phyloP scores from a whole-genome alignment of 495 filamentous ascomycete species.

The Sphaerosporella brunnea region DNA sequence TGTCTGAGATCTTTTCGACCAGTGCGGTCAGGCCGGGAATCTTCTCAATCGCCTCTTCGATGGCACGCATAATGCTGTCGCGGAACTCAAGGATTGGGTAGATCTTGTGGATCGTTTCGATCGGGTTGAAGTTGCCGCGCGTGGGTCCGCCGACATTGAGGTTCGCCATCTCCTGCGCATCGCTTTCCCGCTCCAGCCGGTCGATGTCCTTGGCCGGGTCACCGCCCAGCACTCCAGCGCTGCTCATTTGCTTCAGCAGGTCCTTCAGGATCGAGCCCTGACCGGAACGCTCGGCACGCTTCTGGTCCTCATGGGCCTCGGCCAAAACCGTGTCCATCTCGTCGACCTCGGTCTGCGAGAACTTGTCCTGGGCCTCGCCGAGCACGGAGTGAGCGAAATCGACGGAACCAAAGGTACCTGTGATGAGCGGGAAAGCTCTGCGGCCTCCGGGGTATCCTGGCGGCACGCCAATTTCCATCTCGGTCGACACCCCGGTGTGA shows the following conservation, averaged over 20 bases:
- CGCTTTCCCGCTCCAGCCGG: conserved; percentile 53
- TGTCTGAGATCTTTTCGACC: conserved; percentile 81
- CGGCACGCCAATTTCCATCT: conserved; percentile 32
- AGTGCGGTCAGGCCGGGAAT: conserved; percentile 75
- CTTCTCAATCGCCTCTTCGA: conserved; percentile 71
- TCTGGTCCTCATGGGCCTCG: conserved; percentile 36
- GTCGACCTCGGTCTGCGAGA: conserved; percentile 87
- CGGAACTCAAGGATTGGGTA: conserved; percentile 90
- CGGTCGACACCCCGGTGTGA: conserved; percentile 56
- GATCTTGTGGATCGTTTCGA: conserved; percentile 70
- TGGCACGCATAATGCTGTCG: conserved; percentile 72
- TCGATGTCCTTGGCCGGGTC: conserved; percentile 59
- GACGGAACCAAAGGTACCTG: conserved; percentile 67
- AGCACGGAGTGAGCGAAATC: conserved; percentile 96
- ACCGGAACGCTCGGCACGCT: conserved; percentile 31
- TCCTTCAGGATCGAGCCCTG: conserved; percentile 42
- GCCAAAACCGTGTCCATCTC: conserved; percentile 63
- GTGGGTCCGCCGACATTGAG: conserved; percentile 16
- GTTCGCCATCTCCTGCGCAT: conserved; percentile 55
- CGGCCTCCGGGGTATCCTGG: conserved; percentile 26
- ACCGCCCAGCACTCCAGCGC: conserved; percentile 56
- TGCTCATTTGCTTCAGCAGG: conserved; percentile 60
- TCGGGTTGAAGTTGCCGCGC: conserved; percentile 24
- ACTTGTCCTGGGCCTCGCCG: conserved; percentile 86
- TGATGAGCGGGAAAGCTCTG: conserved; percentile 70